Percentiles rank a stretch among this genome's conserved stretches.
These are phyloP conservation scores for Calonectria hongkongensis DNA, from an alignment of 2,329 filamentous ascomycete species.

Conservation along the genomic window DNA sequence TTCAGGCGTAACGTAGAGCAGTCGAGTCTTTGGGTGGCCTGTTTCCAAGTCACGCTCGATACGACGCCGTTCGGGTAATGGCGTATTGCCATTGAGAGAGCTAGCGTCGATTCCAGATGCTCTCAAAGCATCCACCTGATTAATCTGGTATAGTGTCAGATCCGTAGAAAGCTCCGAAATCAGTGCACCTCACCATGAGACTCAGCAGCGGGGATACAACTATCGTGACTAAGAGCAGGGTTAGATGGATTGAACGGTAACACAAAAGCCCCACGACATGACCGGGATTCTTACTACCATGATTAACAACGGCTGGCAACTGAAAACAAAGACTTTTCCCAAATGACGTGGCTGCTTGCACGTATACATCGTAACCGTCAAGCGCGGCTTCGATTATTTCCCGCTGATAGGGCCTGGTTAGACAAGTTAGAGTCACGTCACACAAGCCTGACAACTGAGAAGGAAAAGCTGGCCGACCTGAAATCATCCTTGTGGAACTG, in stretches of 20 bases:
- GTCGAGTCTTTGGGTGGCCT: constrained; percentile 87
- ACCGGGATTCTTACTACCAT: constrained; percentile 80
- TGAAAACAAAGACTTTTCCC: constrained; percentile 97
- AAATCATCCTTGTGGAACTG: constrained; percentile 86
- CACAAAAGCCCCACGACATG: constrained; percentile 36
- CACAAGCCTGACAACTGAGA: constrained; percentile 10
- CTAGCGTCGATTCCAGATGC: constrained; percentile 85
- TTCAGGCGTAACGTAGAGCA: constrained; percentile 96
- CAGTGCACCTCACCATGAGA: constrained; percentile 80
- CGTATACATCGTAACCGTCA: constrained; percentile 90
- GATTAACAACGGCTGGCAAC: constrained; percentile 89
- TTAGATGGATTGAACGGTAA: constrained; percentile 42
- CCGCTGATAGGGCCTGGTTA: constrained; percentile 83
- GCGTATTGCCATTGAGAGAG: constrained; percentile 90
- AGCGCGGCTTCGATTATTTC: constrained; percentile 91
- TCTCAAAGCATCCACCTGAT: constrained; percentile 89
- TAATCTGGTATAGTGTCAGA: constrained; percentile 75
- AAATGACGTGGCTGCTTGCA: constrained; percentile 93
- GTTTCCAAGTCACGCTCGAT: constrained; percentile 90
- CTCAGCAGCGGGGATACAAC: constrained; percentile 93
- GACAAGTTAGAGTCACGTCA: constrained; percentile 27
- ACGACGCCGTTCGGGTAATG: constrained; percentile 75
- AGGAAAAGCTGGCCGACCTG: constrained; percentile 69
- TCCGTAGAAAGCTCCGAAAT: constrained; percentile 14
- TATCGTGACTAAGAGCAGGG: constrained; percentile 80